Evolutionary conservation across 352 stramenopile species (phyloP).

Genomic region (Phytophthora pistaciae): DNA sequence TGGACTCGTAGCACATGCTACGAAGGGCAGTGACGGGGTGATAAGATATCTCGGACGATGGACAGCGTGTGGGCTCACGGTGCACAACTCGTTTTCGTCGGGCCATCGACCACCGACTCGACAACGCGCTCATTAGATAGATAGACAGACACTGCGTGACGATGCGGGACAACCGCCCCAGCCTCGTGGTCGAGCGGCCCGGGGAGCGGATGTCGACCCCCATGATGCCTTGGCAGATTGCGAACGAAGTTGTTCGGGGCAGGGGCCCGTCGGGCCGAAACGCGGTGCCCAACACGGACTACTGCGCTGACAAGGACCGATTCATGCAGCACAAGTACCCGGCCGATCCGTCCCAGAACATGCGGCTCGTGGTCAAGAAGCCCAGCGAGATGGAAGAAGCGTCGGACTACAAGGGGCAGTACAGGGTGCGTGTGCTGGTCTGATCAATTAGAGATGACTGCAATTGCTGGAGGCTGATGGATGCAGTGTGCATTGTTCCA

Average conservation of each 20-base stretch:
- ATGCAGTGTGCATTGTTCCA: background rate
- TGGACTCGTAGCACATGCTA: slow-evolving; percentile 27
- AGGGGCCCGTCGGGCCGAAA: background rate
- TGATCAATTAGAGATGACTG: background rate
- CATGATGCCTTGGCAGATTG: slow-evolving; percentile 34
- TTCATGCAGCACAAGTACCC: slow-evolving; percentile 20
- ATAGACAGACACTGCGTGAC: background rate
- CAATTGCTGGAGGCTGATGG: slow-evolving; percentile 16
- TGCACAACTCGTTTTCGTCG: background rate
- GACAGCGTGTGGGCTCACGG: slow-evolving; percentile 21
- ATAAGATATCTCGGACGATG: slow-evolving; percentile 38
- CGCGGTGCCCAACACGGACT: slow-evolving; percentile 31
- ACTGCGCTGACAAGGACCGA: slow-evolving; percentile 41
- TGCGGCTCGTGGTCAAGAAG: slow-evolving; percentile 44
- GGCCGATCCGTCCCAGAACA: slow-evolving; percentile 30
- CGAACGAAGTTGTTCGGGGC: slow-evolving; percentile 25
- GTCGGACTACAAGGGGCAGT: slow-evolving; percentile 56
- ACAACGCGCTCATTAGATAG: background rate
- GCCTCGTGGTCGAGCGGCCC: slow-evolving; percentile 27
- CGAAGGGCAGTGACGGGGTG: slow-evolving; percentile 29
- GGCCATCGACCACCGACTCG: background rate
- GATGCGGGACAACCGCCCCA: slow-evolving; percentile 27
- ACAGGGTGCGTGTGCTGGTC: slow-evolving; percentile 36
- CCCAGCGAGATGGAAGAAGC: slow-evolving; percentile 27
- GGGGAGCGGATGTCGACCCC: slow-evolving; percentile 23